Percentiles rank a stretch among this genome's conserved stretches.
These are phyloP conservation scores for Phanerochaete carnosa DNA, from an alignment of 768 basidiomycete genomes.

Conservation along the genomic window DNA sequence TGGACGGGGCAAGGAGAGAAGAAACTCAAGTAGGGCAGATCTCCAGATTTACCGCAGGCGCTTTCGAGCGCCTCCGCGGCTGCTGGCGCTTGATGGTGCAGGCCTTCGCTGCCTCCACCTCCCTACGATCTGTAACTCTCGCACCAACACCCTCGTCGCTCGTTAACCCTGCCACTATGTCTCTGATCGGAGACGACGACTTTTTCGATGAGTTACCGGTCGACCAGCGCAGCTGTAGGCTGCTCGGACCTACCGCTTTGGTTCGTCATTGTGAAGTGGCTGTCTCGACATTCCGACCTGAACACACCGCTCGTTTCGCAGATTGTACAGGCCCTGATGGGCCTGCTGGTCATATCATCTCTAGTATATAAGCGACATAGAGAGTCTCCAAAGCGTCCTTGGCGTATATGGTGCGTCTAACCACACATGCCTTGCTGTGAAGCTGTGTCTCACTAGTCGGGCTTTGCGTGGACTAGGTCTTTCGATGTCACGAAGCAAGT, in stretches of 20 bases:
- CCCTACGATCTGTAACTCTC: neutral
- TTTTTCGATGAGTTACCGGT: slow-evolving; percentile 34
- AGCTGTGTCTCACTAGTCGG: slow-evolving; percentile 8
- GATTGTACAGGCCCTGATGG: slow-evolving; percentile 86
- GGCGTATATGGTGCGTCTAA: slow-evolving; percentile 80
- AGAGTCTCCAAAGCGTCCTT: slow-evolving; percentile 81
- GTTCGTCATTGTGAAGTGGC: slow-evolving; percentile 22
- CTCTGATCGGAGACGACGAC: slow-evolving; percentile 12
- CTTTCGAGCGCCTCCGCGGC: neutral
- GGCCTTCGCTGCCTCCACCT: neutral
- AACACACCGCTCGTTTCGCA: slow-evolving; percentile 25
- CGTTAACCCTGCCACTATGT: slow-evolving; percentile 5
- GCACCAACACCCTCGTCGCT: slow-evolving; percentile 4
- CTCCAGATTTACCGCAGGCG: neutral
- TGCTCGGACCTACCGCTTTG: slow-evolving; percentile 47
- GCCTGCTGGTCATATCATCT: slow-evolving; percentile 84
- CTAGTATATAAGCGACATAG: slow-evolving; percentile 86
- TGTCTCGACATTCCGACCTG: neutral
- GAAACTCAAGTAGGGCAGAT: slow-evolving; percentile 13
- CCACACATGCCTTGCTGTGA: neutral
- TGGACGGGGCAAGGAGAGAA: slow-evolving; percentile 5
- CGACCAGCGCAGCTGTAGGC: slow-evolving; percentile 40
- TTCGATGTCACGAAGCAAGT: slow-evolving; percentile 94
- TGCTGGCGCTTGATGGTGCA: neutral
- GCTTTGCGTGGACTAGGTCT: slow-evolving; percentile 45